Percentiles rank a stretch among this genome's conserved stretches.
phyloP scores from a whole-genome alignment of 441 rosid species.

The Euphorbia celastroides region DNA sequence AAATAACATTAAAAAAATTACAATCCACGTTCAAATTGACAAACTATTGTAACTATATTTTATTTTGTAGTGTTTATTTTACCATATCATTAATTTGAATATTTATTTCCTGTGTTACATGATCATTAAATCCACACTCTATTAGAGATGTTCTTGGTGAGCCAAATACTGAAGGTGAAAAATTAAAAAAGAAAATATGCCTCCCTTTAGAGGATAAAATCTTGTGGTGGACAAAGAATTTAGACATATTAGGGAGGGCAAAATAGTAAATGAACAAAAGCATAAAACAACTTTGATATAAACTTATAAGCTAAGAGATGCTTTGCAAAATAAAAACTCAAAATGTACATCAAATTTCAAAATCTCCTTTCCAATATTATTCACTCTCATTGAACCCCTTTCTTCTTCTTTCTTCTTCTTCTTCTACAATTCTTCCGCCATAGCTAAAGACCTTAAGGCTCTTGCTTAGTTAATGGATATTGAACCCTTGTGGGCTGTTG shows the following conservation, averaged over 20 bases:
- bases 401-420: conserved; percentile 2
- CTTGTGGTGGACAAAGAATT: background rate
- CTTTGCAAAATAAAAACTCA: conserved; percentile 19
- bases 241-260: conserved; percentile 14
- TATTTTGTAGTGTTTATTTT: too few relatives aligned
- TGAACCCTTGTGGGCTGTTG: conserved; percentile 84
- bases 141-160: too few relatives aligned
- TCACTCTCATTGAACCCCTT: conserved; percentile 39
- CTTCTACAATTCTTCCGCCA: conserved; percentile 11
- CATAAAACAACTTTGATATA: conserved; percentile 20
- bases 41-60: too few relatives aligned
- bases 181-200: too few relatives aligned
- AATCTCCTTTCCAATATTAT: conserved; percentile 28
- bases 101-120: too few relatives aligned
- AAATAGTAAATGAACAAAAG: conserved; percentile 20
- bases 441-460: conserved; percentile 31
- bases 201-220: background rate
- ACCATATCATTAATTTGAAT: too few relatives aligned
- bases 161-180: too few relatives aligned
- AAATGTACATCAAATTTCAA: conserved; percentile 45
- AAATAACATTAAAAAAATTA: too few relatives aligned
- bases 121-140: too few relatives aligned
- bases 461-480: conserved; percentile 84
- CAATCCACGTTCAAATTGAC: too few relatives aligned
- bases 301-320: conserved; percentile 28